Evolutionary conservation across 805 yeast species (phyloP).

Genomic region (Torulaspora indica): DNA sequence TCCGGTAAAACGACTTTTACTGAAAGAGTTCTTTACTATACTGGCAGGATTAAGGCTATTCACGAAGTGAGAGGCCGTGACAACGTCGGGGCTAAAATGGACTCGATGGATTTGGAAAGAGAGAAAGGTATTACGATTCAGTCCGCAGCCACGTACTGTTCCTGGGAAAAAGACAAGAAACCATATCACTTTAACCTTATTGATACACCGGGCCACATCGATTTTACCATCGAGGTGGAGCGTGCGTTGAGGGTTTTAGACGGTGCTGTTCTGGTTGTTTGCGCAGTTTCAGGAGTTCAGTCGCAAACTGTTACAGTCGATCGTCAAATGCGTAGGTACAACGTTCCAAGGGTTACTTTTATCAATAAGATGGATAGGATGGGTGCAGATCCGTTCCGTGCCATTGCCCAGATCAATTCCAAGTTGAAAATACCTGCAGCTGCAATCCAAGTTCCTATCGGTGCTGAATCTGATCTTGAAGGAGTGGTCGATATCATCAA

Average conservation of each 20-base stretch:
- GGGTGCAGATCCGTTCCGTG: conserved; percentile 98
- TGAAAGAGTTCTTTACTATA: conserved; percentile 91
- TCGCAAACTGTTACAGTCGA: conserved; percentile 98
- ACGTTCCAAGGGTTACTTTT: conserved; percentile 93
- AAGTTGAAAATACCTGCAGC: conserved; percentile 94
- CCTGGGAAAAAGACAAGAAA: conserved; percentile 74
- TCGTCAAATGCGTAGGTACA: conserved; percentile 97
- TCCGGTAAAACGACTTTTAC: conserved; percentile 98
- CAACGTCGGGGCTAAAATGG: conserved; percentile 99
- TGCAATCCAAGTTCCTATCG: conserved; percentile 97
- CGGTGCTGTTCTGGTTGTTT: conserved; percentile 96
- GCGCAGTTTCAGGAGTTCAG: conserved; percentile 98
- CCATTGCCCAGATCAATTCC: conserved; percentile 81
- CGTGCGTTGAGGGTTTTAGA: conserved; percentile 96
- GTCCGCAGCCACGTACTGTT: conserved; percentile 97
- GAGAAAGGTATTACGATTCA: conserved; percentile 98
- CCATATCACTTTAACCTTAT: conserved; percentile 87
- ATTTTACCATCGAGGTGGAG: conserved; percentile 97
- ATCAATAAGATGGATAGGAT: conserved; percentile 98
- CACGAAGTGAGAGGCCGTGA: conserved; percentile 97
- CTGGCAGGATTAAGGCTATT: conserved; percentile 94
- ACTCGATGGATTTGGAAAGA: conserved; percentile 96
- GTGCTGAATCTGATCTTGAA: conserved; percentile 74
- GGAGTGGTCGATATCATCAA: conserved; percentile 93
- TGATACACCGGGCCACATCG: conserved; percentile 99